Base-by-base conservation (phyloP, 1,284 basidiomycete genomes). In the Cryptococcus depauperatus region DNA sequence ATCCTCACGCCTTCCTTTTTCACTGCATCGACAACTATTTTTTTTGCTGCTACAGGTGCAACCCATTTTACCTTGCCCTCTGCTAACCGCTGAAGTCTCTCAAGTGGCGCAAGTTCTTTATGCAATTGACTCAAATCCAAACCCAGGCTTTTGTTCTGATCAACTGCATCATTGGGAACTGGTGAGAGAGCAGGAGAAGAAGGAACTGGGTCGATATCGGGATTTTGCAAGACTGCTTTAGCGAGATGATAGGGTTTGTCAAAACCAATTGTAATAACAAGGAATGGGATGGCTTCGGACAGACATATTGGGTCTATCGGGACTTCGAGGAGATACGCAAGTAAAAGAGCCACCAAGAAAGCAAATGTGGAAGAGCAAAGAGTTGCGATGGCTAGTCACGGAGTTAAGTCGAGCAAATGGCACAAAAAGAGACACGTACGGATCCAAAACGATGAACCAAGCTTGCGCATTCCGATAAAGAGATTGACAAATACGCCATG, bases 251-350 rank as follows among this genome's bases (percentile, higher is more conserved):
- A 84, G 0, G 92, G 93, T 71, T 98, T 98, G 73, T 98, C 93
- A 66, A 97, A 98, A 11, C 93, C 93, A 47, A 98, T 83, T 1
- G 89, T 93, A 69, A 95, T 95, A 35, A 98, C 92, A 30, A 98
- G 77, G 81, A 98, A 98, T 0, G 93, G 93, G 2, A 98, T 77
- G 0, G 93, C 92, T 69, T 98, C 95, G 13, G 88, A 91, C 27
- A 98, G 76, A 14, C 84, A 82, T 47, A 98, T 84, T 2, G 89
- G 89, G 69, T 98, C 91, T 57, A 98, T 83, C 6, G 83, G 84
- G 45, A 98, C 88, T 54, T 79, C 77, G 50, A 95, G 75, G 37
- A 83, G 77, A 67, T 86, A 82, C 3, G 91, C 89, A 26, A 88
- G 75, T 14, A 92, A 83, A 3, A 97, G 79, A 14, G 90, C 80